Percentiles rank a stretch among this genome's conserved stretches.
These are phyloP conservation scores for Mucor sp. DNA, from an alignment of 371 early-diverging fungal genomes.

Conservation along the genomic window DNA sequence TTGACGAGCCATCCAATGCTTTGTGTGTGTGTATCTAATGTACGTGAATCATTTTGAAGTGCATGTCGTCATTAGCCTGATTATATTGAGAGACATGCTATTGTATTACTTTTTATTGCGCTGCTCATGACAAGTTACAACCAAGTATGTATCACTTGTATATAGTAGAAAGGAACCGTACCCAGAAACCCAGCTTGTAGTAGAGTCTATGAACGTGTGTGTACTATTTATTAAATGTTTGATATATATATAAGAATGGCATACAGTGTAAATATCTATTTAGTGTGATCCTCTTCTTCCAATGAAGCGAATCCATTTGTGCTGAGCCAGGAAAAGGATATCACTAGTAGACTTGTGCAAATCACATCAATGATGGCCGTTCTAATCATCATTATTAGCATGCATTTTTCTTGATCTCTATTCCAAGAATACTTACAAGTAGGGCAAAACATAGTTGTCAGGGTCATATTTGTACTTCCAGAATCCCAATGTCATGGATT, in stretches of 20 bases:
- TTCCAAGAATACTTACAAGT: conserved; percentile 51
- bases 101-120: too few relatives aligned
- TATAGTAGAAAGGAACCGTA: background rate
- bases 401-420: conserved; percentile 25
- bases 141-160: too few relatives aligned
- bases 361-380: conserved; percentile 66
- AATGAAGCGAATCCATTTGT: conserved; percentile 18
- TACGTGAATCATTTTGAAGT: background rate
- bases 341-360: conserved; percentile 57
- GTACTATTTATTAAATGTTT: background rate
- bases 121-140: too few relatives aligned
- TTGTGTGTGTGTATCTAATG: background rate
- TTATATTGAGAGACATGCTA: too few relatives aligned
- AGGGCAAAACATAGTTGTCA: conserved; percentile 84
- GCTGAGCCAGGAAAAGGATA: conserved; percentile 46
- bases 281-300: background rate
- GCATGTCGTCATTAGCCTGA: too few relatives aligned
- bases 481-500: conserved; percentile 55
- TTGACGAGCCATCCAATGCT: background rate
- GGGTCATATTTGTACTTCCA: conserved; percentile 81
- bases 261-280: background rate
- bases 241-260: too few relatives aligned
- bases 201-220: background rate
- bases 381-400: conserved; percentile 22
- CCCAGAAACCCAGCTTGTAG: background rate